Percentiles rank a stretch among this genome's conserved stretches.
Evolutionary conservation across 2,329 filamentous ascomycete species (phyloP).

Genomic region (Penicillium palitans): DNA sequence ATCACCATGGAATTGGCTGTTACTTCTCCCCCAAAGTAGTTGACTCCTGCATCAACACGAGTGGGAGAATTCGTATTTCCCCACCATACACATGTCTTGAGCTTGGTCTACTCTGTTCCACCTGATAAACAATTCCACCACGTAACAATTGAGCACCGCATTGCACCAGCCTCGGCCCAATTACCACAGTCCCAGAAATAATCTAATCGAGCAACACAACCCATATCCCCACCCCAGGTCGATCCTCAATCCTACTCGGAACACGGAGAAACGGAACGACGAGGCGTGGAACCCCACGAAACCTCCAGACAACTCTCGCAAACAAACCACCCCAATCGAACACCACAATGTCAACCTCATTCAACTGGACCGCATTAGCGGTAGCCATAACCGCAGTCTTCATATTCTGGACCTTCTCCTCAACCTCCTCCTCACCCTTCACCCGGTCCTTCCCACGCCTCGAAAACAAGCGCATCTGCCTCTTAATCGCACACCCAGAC

Average conservation of each 20-base stretch:
- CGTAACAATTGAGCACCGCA: background rate
- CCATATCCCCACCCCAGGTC: background rate
- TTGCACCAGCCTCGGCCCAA: background rate
- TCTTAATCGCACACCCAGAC: conserved; percentile 95
- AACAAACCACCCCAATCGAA: background rate
- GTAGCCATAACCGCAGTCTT: conserved; percentile 44
- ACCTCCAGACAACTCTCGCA: background rate
- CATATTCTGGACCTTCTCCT: conserved; percentile 45
- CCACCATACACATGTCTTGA: conserved; percentile 20
- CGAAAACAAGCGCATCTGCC: conserved; percentile 79
- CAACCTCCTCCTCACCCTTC: conserved; percentile 43
- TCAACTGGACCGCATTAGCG: conserved; percentile 32
- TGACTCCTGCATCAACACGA: background rate
- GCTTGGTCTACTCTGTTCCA: conserved; percentile 8
- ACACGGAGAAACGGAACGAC: background rate
- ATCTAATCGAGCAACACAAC: background rate
- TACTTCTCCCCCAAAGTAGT: background rate
- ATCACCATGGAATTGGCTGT: background rate
- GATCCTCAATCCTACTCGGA: background rate
- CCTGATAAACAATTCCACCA: conserved; percentile 3
- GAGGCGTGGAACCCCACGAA: background rate
- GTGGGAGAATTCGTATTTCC: conserved; percentile 18
- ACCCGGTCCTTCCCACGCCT: conserved; percentile 58
- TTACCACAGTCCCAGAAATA: background rate
- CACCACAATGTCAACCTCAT: conserved; percentile 21